phyloP scores from a whole-genome alignment of 345 rosid species.

The Theobroma cacao region DNA sequence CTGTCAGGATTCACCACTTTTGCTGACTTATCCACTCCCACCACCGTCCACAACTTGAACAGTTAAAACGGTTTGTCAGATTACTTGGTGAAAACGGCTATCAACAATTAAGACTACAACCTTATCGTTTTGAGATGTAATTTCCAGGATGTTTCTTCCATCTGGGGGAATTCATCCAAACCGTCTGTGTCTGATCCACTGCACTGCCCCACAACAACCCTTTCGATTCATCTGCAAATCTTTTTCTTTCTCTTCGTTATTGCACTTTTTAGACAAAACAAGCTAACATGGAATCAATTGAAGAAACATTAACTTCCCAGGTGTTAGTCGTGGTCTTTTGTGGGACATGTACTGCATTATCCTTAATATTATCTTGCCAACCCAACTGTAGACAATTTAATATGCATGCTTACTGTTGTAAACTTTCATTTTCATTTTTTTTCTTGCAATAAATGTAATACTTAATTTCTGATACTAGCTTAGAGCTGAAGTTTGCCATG shows the following conservation, averaged over 20 bases:
- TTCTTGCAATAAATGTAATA: not conserved
- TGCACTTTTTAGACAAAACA: not conserved
- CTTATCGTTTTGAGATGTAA: not conserved
- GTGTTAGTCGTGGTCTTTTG: not conserved
- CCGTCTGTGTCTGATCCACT: not conserved
- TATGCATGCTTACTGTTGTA: not conserved
- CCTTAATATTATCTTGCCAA: not conserved
- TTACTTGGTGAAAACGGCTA: not conserved
- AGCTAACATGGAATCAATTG: not conserved
- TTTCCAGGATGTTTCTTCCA: slow-evolving; percentile 1
- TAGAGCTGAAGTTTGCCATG: not conserved
- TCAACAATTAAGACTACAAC: not conserved
- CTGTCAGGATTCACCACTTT: not conserved
- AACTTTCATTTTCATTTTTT: not conserved
- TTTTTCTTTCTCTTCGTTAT: not conserved
- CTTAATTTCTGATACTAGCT: not conserved
- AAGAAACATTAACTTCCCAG: slow-evolving; percentile 4
- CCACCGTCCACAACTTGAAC: slow-evolving; percentile 8
- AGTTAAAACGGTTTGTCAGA: not conserved
- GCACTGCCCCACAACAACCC: not conserved
- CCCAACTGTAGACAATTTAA: not conserved
- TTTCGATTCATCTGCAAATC: not conserved
- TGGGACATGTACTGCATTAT: not conserved
- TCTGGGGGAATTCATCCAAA: not conserved
- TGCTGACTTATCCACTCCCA: not conserved